These are phyloP conservation scores for Colletotrichum lentis DNA, from an alignment of 2,329 filamentous ascomycete species.

Conservation along the genomic window DNA sequence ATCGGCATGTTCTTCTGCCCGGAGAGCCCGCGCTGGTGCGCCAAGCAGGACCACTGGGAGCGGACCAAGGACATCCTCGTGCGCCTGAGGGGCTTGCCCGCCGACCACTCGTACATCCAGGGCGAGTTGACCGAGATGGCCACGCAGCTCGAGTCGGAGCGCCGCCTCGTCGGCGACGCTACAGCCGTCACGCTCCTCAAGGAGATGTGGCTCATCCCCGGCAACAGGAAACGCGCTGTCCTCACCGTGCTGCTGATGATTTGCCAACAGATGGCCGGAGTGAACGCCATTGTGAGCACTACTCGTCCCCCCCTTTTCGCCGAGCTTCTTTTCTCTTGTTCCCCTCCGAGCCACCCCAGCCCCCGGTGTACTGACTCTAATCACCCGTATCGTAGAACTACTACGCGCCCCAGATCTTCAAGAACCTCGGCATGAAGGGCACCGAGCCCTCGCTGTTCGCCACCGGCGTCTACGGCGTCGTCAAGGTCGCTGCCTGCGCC, in stretches of 20 bases:
- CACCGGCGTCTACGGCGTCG: constrained; percentile 76
- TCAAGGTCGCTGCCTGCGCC: constrained; percentile 71
- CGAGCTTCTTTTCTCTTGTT: constrained; percentile 45
- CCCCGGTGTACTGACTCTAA: constrained; percentile 46
- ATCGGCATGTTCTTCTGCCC: constrained; percentile 68
- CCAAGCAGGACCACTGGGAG: constrained; percentile 73
- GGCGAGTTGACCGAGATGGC: constrained; percentile 69
- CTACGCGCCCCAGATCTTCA: constrained; percentile 75
- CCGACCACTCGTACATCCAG: constrained; percentile 63
- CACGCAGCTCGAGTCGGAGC: constrained; percentile 69
- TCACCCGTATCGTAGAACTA: constrained; percentile 56
- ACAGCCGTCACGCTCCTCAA: constrained; percentile 65
- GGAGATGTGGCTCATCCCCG: constrained; percentile 69
- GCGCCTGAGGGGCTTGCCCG: constrained; percentile 60
- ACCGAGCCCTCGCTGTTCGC: constrained; percentile 71
- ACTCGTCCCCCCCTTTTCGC: too few species aligned
- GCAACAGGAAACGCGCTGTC: constrained; percentile 70
- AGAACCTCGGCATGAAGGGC: constrained; percentile 66
- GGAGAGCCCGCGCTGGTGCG: constrained; percentile 71
- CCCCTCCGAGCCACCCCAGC: constrained; percentile 48
- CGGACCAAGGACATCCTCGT: constrained; percentile 64
- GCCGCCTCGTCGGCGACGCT: constrained; percentile 62
- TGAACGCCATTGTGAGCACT: constrained; percentile 53
- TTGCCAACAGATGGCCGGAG: constrained; percentile 78
- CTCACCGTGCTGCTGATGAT: constrained; percentile 69